A percentile compares a stretch with the other conserved stretches of the same genome.
phyloP scores from a whole-genome alignment of 164 flowering plant species.

The Vitis vinifera region DNA sequence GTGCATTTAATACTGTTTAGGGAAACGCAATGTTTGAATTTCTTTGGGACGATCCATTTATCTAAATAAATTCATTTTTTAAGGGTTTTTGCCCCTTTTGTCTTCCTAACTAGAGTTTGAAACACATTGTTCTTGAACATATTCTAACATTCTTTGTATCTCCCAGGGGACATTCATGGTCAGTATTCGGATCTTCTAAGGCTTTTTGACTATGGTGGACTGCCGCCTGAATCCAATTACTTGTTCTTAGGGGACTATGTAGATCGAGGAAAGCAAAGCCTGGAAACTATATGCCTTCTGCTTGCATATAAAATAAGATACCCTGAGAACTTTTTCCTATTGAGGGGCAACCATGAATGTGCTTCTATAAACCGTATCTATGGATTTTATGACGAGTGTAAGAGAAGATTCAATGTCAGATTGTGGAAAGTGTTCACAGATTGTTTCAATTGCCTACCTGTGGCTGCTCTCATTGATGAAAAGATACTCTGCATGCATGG shows the following conservation, averaged over 20 bases:
- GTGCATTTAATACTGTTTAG: no score
- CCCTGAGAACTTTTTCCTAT: slow-evolving; percentile 32
- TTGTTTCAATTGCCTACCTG: slow-evolving; percentile 35
- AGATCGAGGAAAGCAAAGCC: slow-evolving; percentile 35
- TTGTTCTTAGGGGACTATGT: slow-evolving; percentile 40
- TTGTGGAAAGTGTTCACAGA: slow-evolving; percentile 30
- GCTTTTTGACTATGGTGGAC: slow-evolving; percentile 36
- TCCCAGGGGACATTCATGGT: slow-evolving; percentile 37
- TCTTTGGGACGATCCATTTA: no score
- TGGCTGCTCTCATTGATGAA: slow-evolving; percentile 35
- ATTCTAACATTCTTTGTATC: not conserved
- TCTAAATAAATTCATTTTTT: no score
- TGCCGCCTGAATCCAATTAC: slow-evolving; percentile 35
- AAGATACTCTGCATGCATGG: slow-evolving; percentile 38
- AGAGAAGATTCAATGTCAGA: slow-evolving; percentile 27
- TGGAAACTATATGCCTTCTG: slow-evolving; percentile 36
- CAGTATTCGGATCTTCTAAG: slow-evolving; percentile 36
- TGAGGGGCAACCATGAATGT: slow-evolving; percentile 37
- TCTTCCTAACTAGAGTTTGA: not conserved
- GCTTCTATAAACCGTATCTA: slow-evolving; percentile 31
- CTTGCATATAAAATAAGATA: slow-evolving; percentile 36
- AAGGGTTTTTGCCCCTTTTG: no score
- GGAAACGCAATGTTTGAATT: no score
- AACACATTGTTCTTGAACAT: not conserved
- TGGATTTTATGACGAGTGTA: slow-evolving; percentile 35